Conservation (phyloP, 495 filamentous ascomycete genomes). For the Daldinia caldariorum region DNA sequence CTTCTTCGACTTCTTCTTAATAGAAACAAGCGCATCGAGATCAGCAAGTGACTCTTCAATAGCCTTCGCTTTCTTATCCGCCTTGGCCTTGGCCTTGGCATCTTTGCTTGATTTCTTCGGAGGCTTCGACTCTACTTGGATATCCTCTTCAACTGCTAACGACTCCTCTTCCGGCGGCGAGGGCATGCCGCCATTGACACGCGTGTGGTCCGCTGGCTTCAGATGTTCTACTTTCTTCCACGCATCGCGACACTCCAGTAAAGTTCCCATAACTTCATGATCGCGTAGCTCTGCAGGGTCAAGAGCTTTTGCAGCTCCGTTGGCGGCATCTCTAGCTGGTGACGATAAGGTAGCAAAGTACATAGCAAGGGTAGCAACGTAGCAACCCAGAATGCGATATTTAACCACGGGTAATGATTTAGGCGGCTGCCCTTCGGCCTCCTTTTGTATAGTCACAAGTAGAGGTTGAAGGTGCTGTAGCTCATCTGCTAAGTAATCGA, state of each 20-base stretch:
- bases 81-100: constrained; percentile 49
- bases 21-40: constrained; percentile 54
- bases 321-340: constrained; percentile 63
- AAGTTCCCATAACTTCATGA: constrained; percentile 85
- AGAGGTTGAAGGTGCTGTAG: constrained; percentile 75
- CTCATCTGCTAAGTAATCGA: constrained; percentile 83
- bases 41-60: constrained; percentile 61
- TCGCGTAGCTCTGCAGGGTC: constrained; percentile 78
- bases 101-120: constrained; percentile 46
- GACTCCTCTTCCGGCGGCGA: constrained; percentile 53
- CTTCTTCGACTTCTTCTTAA: constrained; percentile 57
- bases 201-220: constrained; percentile 43
- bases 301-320: constrained; percentile 63
- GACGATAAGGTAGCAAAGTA: constrained; percentile 93
- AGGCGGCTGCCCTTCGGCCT: constrained; percentile 64
- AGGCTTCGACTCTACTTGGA: constrained; percentile 34
- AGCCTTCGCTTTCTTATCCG: constrained; percentile 46
- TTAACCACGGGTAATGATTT: constrained; percentile 71
- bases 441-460: constrained; percentile 63
- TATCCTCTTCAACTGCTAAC: constrained; percentile 45
- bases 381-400: constrained; percentile 78
- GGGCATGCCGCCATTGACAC: constrained; percentile 40
- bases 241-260: constrained; percentile 80
- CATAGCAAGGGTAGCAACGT: constrained; percentile 85
- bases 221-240: constrained; percentile 81